Base-by-base conservation (phyloP, 192 early-diverging fungal species). In the Phycomyces nitens region DNA sequence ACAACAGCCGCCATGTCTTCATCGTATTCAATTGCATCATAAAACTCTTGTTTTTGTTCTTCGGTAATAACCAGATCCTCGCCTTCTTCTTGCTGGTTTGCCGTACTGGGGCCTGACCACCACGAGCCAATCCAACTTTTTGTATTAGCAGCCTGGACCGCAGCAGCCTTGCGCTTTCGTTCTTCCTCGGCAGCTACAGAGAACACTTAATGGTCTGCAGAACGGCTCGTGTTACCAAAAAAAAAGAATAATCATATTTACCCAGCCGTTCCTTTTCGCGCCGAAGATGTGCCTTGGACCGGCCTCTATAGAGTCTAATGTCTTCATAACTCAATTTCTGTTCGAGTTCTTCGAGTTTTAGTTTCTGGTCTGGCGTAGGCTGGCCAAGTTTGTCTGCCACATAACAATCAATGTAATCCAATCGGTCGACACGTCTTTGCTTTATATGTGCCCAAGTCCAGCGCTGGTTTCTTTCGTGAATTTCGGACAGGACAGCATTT, bases 11-110 rank as follows among this genome's bases (percentile, higher is more conserved):
- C 77, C 41, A 52, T 70, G 16, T 88, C 80, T 57, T 94, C 93
- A 68, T 98, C 90, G 71, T 89, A 98, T 56, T 98, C 95, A 58
- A 98, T 98, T 9, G 92, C 91, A 29, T 96, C 88, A 78, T 93
- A 95, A 14, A 98, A 80, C 73, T 95, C 89, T 64, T 93, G 85
- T 54, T 91, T 85, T 60, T 98, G 92, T 50, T 87, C 88, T 34
- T 93, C 92, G 18, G 90, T 88, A 43, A 94, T 84, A 38, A 73
- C 66, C 3, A 79, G 56, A 12, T 75, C 63, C 4, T 69, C 74
- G 15, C 76, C 77, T 0, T 26, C 58, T 47, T 18, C 23, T 16
- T 52, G 27, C 8, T 47, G 44, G 26, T 38, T 27, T 15, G 56
- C 9, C 21, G 66, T 7, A 27, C 47, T 24, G 27, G 29, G 24